Percentiles rank a stretch among this genome's conserved stretches.
phyloP scores from a whole-genome alignment of 208 protist genomes.

The Trypanosoma avium region DNA sequence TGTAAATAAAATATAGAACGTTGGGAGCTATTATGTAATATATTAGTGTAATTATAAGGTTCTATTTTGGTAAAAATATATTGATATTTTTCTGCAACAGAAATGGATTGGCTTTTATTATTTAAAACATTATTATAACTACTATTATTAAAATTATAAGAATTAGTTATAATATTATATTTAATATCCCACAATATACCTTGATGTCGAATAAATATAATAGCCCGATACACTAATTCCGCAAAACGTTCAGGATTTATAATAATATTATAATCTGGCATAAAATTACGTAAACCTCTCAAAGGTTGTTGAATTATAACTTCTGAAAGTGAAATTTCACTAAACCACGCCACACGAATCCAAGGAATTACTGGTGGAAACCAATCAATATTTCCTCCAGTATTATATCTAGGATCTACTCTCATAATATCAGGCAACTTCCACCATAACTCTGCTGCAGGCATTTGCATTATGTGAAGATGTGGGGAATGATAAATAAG shows the following conservation, averaged over 20 bases:
- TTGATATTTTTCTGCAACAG: background rate
- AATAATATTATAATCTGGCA: conserved; percentile 32
- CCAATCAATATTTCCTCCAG: conserved; percentile 41
- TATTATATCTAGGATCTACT: conserved; percentile 29
- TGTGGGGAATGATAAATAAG: conserved; percentile 28
- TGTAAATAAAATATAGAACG: conserved; percentile 19
- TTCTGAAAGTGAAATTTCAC: conserved; percentile 22
- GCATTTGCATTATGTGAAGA: conserved; percentile 14
- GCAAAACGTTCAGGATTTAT: conserved; percentile 23
- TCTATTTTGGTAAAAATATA: background rate
- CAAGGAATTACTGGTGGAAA: conserved; percentile 33
- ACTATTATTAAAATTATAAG: too few relatives aligned
- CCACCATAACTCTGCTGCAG: conserved; percentile 16
- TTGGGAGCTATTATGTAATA: conserved; percentile 4
- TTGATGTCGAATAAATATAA: conserved; percentile 11
- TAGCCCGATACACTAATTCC: conserved; percentile 5
- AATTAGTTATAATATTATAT: too few relatives aligned
- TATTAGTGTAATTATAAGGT: background rate
- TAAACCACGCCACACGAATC: conserved; percentile 28
- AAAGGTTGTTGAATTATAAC: conserved; percentile 23
- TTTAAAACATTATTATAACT: too few relatives aligned
- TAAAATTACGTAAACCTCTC: conserved; percentile 26
- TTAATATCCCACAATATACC: conserved; percentile 14
- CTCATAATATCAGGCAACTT: conserved; percentile 21
- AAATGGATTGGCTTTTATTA: background rate